Percentiles rank a stretch among this genome's conserved stretches.
These are phyloP conservation scores for Dentiscutata heterogama DNA, from an alignment of 371 early-diverging fungal species.

Conservation along the genomic window DNA sequence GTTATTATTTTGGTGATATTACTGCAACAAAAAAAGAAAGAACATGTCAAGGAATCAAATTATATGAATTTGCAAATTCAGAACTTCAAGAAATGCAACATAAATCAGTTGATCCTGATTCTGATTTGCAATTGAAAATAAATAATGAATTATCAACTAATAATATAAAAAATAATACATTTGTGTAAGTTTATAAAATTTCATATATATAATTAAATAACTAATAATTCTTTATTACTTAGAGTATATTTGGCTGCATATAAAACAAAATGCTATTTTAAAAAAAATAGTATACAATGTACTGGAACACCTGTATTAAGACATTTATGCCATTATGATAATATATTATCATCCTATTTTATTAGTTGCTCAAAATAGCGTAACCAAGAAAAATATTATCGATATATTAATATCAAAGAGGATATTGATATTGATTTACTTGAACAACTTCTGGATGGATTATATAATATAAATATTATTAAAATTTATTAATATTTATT, in stretches of 20 bases:
- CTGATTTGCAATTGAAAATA: not conserved
- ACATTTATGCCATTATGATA: not conserved
- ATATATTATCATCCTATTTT: not conserved
- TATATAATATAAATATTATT: too few species aligned
- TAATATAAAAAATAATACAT: not conserved
- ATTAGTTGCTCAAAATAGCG: not conserved
- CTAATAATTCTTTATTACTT: not conserved
- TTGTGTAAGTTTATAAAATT: not conserved
- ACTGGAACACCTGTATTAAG: not conserved
- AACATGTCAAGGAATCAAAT: not conserved
- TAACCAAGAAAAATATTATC: not conserved
- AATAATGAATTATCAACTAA: not conserved
- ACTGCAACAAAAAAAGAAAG: not conserved
- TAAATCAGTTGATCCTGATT: not conserved
- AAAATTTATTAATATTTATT: not conserved
- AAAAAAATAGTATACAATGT: not conserved
- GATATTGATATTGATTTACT: too few species aligned
- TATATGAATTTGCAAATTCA: not conserved
- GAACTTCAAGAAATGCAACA: not conserved
- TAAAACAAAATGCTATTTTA: not conserved
- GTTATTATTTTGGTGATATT: not conserved
- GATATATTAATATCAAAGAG: too few species aligned
- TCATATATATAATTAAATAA: not conserved
- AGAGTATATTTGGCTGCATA: not conserved
- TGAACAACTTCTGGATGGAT: too few species aligned